Evolutionary conservation across 2,329 filamentous ascomycete species (phyloP), one percentile per base, ranked within the genome.

Genomic region (Talaromyces amestolkiae): DNA sequence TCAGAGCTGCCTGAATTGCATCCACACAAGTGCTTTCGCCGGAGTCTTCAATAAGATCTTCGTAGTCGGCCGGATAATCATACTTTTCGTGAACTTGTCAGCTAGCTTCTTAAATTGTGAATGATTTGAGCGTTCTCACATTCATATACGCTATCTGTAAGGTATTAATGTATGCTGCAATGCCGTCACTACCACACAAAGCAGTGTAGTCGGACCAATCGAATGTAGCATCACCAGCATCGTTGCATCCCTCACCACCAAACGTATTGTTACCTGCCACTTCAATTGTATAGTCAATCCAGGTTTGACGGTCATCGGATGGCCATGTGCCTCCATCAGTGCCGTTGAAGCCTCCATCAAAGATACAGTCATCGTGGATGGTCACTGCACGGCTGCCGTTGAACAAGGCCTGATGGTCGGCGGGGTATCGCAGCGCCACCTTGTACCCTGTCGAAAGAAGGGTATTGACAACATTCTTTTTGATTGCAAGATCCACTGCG

Each of bases 351-450:
- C 63, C 63, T 24, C 45, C 63, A 39, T 65, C 63, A 43, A 60
- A 65, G 45, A 65, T 65, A 35, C 63, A 65, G 9, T 65, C 63
- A 24, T 65, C 63, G 37, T 65, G 63, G 27, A 65, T 19, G 2
- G 63, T 65, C n/a, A 56, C 63, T 17, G 43, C 27, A 19, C 63
- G 56, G 33, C 41, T 65, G 9, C 56, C 56, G 27, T 56, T 65
- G 47, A 45, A 60, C 15, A 65, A 27, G 27, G 63, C 63, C 39
- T 43, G 19, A 49, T 65, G 63, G 39, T 65, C 63, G n/a, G 59
- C 31, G 27, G 63, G 63, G 31, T 65, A 65, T 24, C 63, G 63
- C 17, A 65, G 63, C 7, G 63, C 63, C 8, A 65, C 63, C 43
- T 65, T 65, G 37, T 60, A 41, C 6, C 63, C 47, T 43, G 43